Percentiles rank a stretch among this genome's conserved stretches.
These are phyloP conservation scores for Monascus ruber DNA, from an alignment of 2,329 filamentous ascomycete species.

Conservation along the genomic window DNA sequence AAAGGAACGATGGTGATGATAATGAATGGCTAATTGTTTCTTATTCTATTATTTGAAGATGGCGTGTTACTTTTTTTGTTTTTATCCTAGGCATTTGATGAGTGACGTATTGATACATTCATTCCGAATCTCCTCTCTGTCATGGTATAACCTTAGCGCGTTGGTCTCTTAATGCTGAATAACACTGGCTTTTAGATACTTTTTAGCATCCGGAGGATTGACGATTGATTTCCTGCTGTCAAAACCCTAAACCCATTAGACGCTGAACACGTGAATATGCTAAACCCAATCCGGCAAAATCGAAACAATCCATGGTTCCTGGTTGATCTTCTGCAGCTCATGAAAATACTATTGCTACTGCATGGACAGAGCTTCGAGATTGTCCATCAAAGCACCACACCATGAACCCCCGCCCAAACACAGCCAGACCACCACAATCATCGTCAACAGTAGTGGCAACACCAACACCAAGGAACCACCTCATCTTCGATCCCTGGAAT, in stretches of 20 bases:
- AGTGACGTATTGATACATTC: background rate
- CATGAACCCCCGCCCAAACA: background rate
- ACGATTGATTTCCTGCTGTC: too few relatives aligned
- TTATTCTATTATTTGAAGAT: background rate
- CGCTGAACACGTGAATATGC: background rate
- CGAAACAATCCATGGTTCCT: conserved; percentile 3
- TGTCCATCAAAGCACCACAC: background rate
- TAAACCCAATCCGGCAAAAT: conserved; percentile 3
- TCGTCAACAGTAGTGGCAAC: background rate
- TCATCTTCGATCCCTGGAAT: conserved; percentile 41
- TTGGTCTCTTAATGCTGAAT: too few relatives aligned
- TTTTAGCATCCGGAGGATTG: too few relatives aligned
- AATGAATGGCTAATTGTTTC: background rate
- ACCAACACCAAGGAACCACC: conserved; percentile 12
- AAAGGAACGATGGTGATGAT: background rate
- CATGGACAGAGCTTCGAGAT: background rate
- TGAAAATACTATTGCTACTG: background rate
- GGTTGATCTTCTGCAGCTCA: background rate
- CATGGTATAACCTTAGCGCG: too few relatives aligned
- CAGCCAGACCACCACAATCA: background rate
- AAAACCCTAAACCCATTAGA: too few relatives aligned
- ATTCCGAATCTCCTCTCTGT: too few relatives aligned
- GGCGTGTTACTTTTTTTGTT: background rate
- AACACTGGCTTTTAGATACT: too few relatives aligned
- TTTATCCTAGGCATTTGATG: background rate